Percentiles rank a stretch among this genome's conserved stretches.
Evolutionary conservation across 192 early-diverging fungal species (phyloP).

Genomic region (Lunasporangiospora selenospora): DNA sequence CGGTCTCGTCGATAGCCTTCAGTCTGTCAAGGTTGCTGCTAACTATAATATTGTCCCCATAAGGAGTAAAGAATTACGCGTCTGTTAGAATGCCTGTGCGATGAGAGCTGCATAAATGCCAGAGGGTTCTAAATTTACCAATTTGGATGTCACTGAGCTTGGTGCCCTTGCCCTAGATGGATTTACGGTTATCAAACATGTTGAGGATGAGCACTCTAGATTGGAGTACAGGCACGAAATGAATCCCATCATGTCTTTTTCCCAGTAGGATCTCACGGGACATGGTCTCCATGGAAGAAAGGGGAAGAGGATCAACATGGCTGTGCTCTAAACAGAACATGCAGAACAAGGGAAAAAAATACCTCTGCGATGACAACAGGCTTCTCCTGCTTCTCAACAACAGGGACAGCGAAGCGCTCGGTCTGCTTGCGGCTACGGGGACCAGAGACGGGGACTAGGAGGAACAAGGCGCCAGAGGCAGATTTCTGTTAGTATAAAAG

Average conservation of each 20-base stretch:
- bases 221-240: too few species aligned
- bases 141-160: conserved; percentile 28
- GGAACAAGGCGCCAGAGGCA: too few species aligned
- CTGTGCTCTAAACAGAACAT: too few species aligned
- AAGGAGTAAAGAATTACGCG: too few species aligned
- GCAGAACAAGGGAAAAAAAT: conserved; percentile 1
- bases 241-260: too few species aligned
- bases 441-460: conserved; percentile 40
- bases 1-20: conserved; percentile 27
- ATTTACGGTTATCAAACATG: too few species aligned
- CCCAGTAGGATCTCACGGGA: too few species aligned
- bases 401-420: conserved; percentile 24
- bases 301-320: too few species aligned
- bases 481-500: too few species aligned
- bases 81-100: background rate
- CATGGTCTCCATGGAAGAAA: too few species aligned
- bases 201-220: too few species aligned
- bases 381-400: conserved; percentile 32
- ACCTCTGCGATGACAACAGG: conserved; percentile 38
- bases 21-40: conserved; percentile 17
- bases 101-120: background rate
- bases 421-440: conserved; percentile 45
- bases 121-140: conserved; percentile 14
- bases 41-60: conserved; percentile 5
- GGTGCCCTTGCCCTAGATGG: conserved; percentile 39